Evolutionary conservation across 306 rosid species (phyloP), one percentile per base, ranked within the genome.

Genomic region (Vigna nakashimae): DNA sequence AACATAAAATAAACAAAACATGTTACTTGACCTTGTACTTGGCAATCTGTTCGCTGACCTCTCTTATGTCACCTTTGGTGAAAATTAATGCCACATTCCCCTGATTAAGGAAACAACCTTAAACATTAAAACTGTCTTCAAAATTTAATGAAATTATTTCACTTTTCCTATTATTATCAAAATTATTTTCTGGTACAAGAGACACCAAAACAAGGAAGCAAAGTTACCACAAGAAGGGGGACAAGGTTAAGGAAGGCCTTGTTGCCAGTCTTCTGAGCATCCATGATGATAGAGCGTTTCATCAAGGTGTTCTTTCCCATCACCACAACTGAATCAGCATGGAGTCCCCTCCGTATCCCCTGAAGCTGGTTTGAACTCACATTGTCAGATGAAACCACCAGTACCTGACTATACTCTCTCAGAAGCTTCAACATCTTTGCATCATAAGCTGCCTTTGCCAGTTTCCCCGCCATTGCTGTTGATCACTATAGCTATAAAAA

Each of bases 81-180:
- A 93, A 93, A 62, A 93, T 84, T 82, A 93, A 83, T 0, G 90
- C 96, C 52, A 91, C 96, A 36, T 93, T 91, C 0, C 96, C 98
- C 96, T 91, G 71, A 69, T 36, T 36, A 18, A 55, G 22, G 14
- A 0, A 74, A 17, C 32, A 74, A 56, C 6, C 26, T 4, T 43
- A 20, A 18, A 18, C 71, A 66, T 42, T 43, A 42, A 10, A 17
- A 2, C 18, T 9, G 36, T 65, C 52, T 40, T 65, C 17, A 66
- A 43, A 65, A 65, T 20, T 3, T 5, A 55, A 73, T 7, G 22
- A 38, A 36, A 71, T 17, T 50, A 13, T 10, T 17, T 12, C 0
- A 8, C 10, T 16, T 34, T 36, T 66, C 11, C 14, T 43, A 3
- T 42, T 11, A 3, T 42, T 11, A 18, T 43, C 17, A 22, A 43